phyloP scores from a whole-genome alignment of 805 yeast species.

The Wickerhamiella cacticola region DNA sequence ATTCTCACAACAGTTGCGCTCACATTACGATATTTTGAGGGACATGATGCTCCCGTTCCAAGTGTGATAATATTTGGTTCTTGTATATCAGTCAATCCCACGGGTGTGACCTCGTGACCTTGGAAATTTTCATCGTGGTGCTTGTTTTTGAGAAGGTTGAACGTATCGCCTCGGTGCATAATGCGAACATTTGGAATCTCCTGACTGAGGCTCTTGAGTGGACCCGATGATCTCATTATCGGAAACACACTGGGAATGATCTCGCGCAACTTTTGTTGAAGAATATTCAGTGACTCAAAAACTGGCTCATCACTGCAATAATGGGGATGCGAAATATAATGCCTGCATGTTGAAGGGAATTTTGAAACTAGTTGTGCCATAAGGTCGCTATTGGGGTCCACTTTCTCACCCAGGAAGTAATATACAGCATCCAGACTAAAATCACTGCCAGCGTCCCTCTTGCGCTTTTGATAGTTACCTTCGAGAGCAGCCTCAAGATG shows the following conservation, averaged over 20 bases:
- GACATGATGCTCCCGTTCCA: conserved; percentile 91
- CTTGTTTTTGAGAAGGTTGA: not conserved
- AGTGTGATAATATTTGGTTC: conserved; percentile 51
- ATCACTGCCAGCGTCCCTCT: conserved; percentile 21
- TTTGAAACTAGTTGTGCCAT: conserved; percentile 19
- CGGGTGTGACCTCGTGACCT: not conserved
- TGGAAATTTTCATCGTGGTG: not conserved
- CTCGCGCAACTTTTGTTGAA: conserved; percentile 22
- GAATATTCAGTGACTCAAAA: conserved; percentile 41
- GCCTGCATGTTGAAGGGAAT: conserved; percentile 40
- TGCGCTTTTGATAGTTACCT: conserved; percentile 14
- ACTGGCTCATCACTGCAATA: conserved; percentile 51
- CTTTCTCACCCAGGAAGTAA: conserved; percentile 59
- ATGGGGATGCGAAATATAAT: conserved; percentile 60
- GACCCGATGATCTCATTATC: conserved; percentile 4
- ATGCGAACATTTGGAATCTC: not conserved
- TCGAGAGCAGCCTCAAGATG: conserved; percentile 33
- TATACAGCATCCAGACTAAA: conserved; percentile 42
- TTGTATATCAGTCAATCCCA: not conserved
- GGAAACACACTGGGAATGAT: conserved; percentile 26
- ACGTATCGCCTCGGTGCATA: conserved; percentile 5
- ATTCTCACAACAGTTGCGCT: conserved; percentile 64
- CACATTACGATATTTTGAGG: conserved; percentile 76
- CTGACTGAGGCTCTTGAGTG: not conserved
- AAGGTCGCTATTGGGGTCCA: conserved; percentile 32